These are phyloP conservation scores for Waitea zeae DNA, from an alignment of 1,284 basidiomycete species.

Conservation along the genomic window DNA sequence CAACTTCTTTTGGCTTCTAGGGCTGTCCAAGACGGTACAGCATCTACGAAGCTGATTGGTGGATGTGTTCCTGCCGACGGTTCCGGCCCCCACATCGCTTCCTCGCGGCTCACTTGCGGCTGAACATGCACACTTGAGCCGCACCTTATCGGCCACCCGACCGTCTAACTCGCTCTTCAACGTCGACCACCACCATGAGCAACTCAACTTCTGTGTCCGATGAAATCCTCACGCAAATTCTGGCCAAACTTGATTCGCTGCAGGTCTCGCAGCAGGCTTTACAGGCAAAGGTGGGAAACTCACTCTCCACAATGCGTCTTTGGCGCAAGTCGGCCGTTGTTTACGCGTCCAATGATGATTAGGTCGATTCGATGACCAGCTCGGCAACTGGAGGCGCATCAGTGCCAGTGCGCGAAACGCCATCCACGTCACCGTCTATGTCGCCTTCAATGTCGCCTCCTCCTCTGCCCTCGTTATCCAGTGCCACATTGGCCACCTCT, in stretches of 20 bases:
- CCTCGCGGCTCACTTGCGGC: no score
- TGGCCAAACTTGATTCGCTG: constrained; percentile 47
- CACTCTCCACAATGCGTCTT: not conserved
- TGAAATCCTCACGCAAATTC: constrained; percentile 60
- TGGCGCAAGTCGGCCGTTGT: not conserved
- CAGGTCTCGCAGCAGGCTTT: constrained; percentile 57
- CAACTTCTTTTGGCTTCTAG: no score
- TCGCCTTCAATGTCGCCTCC: constrained; percentile 7
- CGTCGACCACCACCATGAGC: no score
- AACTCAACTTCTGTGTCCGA: no score
- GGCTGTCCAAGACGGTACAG: no score
- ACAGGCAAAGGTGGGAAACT: constrained; percentile 46
- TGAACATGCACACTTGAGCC: no score
- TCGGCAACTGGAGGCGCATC: no score
- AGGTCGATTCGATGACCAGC: constrained; percentile 21
- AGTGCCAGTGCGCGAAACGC: constrained; percentile 10
- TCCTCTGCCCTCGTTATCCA: constrained; percentile 13
- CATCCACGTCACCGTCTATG: constrained; percentile 12
- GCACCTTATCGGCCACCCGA: no score
- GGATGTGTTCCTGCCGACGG: no score
- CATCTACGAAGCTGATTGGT: no score
- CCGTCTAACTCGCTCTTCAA: no score
- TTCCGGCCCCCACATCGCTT: no score
- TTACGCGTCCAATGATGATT: not conserved
- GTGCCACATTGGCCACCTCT: constrained; percentile 11